Conservation (phyloP, 2,329 filamentous ascomycete species). For the Aspergillus glaucus region DNA sequence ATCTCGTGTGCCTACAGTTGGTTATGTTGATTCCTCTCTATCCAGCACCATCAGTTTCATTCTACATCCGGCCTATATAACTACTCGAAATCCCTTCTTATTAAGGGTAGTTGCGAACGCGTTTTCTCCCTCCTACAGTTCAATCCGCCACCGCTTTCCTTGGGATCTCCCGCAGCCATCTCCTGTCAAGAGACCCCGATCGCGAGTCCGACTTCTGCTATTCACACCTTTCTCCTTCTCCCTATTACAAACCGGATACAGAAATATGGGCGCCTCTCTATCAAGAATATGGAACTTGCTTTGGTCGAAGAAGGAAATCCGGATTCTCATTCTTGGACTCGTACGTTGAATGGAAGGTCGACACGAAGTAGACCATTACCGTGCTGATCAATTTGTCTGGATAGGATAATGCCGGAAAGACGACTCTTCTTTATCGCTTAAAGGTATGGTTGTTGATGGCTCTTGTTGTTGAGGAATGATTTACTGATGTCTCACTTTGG, state of each 20-base stretch:
- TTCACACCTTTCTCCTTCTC: background rate
- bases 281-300: slow-evolving; percentile 63
- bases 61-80: too few species aligned
- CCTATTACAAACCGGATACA: slow-evolving; percentile 4
- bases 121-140: background rate
- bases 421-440: slow-evolving; percentile 88
- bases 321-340: slow-evolving; percentile 89
- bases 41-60: too few species aligned
- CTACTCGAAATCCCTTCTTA: too few species aligned
- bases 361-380: slow-evolving; percentile 3
- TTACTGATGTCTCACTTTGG: slow-evolving; percentile 3
- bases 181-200: too few species aligned
- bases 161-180: background rate
- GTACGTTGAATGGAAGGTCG: slow-evolving; percentile 50
- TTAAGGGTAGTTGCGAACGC: too few species aligned
- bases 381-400: slow-evolving; percentile 10
- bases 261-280: slow-evolving; percentile 50
- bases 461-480: background rate
- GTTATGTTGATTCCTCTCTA: too few species aligned
- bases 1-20: too few species aligned
- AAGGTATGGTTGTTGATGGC: slow-evolving; percentile 55
- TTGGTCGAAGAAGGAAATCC: slow-evolving; percentile 95
- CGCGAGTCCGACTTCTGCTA: background rate
- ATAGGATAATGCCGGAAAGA: slow-evolving; percentile 97
- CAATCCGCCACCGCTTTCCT: background rate